Evolutionary conservation across 306 rosid species (phyloP).

Genomic region (Cicer cuneatum): DNA sequence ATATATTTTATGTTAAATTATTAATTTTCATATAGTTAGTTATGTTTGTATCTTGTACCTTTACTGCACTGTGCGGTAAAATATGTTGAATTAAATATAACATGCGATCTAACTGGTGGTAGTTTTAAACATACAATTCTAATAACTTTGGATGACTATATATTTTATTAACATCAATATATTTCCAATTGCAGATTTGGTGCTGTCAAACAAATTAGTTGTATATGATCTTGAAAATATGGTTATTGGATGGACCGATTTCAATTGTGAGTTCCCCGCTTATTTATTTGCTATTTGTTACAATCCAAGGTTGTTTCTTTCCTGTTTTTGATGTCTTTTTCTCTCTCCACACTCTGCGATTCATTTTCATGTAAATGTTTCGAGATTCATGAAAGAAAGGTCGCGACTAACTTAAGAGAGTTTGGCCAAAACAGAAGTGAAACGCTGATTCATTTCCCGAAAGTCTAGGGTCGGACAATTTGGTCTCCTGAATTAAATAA

Average conservation of each 20-base stretch:
- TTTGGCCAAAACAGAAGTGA: neutral
- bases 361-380: conserved; percentile 17
- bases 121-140: conserved; percentile 32
- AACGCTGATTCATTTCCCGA: no score
- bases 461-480: no score
- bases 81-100: neutral
- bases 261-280: conserved; percentile 69
- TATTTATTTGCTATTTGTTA: conserved; percentile 3
- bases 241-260: conserved; percentile 70
- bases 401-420: neutral
- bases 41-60: conserved; percentile 8
- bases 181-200: conserved; percentile 67
- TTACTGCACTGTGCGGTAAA: neutral
- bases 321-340: no score
- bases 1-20: conserved; percentile 1
- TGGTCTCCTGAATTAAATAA: no score
- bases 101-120: neutral
- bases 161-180: conserved; percentile 35
- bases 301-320: neutral
- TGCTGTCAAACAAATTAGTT: conserved; percentile 72
- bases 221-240: conserved; percentile 70
- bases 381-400: neutral
- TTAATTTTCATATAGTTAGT: conserved; percentile 10
- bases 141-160: conserved; percentile 27
- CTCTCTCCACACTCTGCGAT: neutral